Evolutionary conservation across 441 rosid species (phyloP), one percentile per base, ranked within the genome.

Genomic region (Erodium chrysanthum): DNA sequence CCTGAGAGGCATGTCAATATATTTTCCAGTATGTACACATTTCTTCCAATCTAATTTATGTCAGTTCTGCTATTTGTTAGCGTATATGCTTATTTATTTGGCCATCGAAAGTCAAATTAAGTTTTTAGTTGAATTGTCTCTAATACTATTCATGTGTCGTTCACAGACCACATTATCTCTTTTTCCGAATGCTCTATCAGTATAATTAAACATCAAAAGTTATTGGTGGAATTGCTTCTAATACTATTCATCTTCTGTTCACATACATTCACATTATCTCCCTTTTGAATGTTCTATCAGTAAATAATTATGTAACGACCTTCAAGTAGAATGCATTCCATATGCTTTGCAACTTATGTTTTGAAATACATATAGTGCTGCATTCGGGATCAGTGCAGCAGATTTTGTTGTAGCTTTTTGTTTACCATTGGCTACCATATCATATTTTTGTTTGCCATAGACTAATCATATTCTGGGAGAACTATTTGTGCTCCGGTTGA

Each of bases 1-100:
- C 99, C 99, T 21, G 99, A 94, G 84, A 84, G 87, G 69, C 92
- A 78, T 21, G 91, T 37, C 80, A 88, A 75, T 80, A 70, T 94
- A 69, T 69, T 91, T 77, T 91, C 97, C 72, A 81, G 99, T 94
- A 86, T 27, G 92, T 4, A 33, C 67, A 59, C 62, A 37, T 37
- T 60, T 64, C 60, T 25, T 66, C 42, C 14, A 62, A 62, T 22
- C 25, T 14, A 25, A 2, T 27, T 27, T 0, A 33, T 63, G 12
- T 44, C 18, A 63, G 22, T 33, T 63, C n/a, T 63, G 18, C 12
- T 63, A 31, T 63, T 27, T 27, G 66, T n/a, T 63, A 63, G 20
- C 27, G 21, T 63, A 29, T 58, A 10, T 58, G 27, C 0, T 31
- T 6, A 58, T 21, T 58, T 58, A 21, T 21, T 21, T 22, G 62